These are phyloP conservation scores for Pisolithus microcarpus DNA, from an alignment of 768 basidiomycete genomes.

Conservation along the genomic window DNA sequence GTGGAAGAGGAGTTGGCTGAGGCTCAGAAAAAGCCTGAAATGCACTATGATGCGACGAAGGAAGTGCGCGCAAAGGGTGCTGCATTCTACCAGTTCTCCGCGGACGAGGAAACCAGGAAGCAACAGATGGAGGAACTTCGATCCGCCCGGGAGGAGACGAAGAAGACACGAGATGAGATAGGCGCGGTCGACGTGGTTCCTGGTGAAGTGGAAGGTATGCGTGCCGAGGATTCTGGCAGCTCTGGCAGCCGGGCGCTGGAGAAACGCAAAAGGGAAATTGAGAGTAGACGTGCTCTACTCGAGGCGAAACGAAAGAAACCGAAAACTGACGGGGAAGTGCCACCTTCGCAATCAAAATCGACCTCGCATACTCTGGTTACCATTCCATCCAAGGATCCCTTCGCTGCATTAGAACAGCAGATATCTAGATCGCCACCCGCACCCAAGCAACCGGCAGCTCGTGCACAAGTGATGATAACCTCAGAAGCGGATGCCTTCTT, in stretches of 20 bases:
- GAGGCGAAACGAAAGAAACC: constrained; percentile 65
- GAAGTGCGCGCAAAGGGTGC: constrained; percentile 89
- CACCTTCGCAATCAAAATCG: not conserved
- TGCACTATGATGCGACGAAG: constrained; percentile 74
- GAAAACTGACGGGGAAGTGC: constrained; percentile 11
- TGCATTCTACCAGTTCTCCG: constrained; percentile 87
- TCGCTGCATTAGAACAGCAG: constrained; percentile 41
- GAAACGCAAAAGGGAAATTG: constrained; percentile 68
- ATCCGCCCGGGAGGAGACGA: constrained; percentile 63
- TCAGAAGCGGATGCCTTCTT: constrained; percentile 54
- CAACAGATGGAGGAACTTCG: constrained; percentile 81
- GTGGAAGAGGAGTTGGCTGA: constrained; percentile 67
- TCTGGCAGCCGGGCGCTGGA: constrained; percentile 47
- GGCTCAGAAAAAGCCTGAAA: constrained; percentile 55
- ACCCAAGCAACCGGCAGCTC: constrained; percentile 24
- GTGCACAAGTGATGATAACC: constrained; percentile 8
- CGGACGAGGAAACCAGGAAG: constrained; percentile 70
- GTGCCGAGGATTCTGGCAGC: constrained; percentile 24
- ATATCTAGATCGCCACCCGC: constrained; percentile 12
- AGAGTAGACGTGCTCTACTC: constrained; percentile 51
- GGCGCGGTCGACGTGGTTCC: constrained; percentile 56
- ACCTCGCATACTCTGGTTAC: not conserved
- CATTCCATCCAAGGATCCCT: constrained; percentile 36
- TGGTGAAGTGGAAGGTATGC: constrained; percentile 78
- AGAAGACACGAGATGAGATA: constrained; percentile 47